These are phyloP conservation scores for Thalassiosira hispida DNA, from an alignment of 352 stramenopile species.

Conservation along the genomic window DNA sequence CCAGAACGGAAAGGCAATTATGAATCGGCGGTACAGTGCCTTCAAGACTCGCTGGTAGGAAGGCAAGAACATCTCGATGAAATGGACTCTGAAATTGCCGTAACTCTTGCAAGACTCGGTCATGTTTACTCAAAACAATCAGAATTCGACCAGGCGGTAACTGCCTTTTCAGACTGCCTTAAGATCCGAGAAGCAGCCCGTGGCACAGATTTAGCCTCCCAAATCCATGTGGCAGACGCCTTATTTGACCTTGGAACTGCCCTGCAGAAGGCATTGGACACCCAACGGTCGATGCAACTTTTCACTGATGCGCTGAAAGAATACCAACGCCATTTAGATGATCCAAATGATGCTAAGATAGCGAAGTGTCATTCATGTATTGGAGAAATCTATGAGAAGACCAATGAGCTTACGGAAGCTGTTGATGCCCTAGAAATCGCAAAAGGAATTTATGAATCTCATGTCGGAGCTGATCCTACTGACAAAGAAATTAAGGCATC, in stretches of 20 bases:
- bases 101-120: conserved; percentile 55
- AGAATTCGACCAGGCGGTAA: conserved; percentile 52
- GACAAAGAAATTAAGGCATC: conserved; percentile 62
- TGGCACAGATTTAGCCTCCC: conserved; percentile 38
- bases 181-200: conserved; percentile 56
- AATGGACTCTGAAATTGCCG: conserved; percentile 53
- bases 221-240: conserved; percentile 63
- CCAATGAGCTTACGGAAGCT: conserved; percentile 59
- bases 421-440: conserved; percentile 54
- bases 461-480: conserved; percentile 53
- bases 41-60: conserved; percentile 58
- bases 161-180: conserved; percentile 62
- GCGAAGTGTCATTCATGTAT: conserved; percentile 66
- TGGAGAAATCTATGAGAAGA: conserved; percentile 65
- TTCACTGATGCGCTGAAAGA: conserved; percentile 71
- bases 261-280: conserved; percentile 59
- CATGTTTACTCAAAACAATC: conserved; percentile 61
- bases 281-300: conserved; percentile 58
- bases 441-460: conserved; percentile 57
- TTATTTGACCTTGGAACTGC: conserved; percentile 64
- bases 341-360: conserved; percentile 64
- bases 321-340: conserved; percentile 63
- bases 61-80: conserved; percentile 50
- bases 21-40: conserved; percentile 48
- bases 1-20: conserved; percentile 55